phyloP scores from a whole-genome alignment of 2,329 filamentous ascomycete species.

The Tolypocladium amazonense region DNA sequence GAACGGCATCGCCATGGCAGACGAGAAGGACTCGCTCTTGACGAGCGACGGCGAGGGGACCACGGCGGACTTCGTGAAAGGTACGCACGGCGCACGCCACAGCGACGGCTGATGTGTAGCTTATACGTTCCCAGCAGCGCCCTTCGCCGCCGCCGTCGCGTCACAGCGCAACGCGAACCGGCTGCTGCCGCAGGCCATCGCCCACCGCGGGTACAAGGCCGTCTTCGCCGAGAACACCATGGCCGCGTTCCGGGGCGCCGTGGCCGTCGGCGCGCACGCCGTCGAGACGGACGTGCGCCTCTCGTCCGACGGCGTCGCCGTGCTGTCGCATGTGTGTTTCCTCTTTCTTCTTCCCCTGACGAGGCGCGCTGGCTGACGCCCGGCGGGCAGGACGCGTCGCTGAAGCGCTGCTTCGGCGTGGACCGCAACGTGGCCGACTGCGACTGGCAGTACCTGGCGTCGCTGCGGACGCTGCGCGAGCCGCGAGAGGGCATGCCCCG shows the following conservation, averaged over 20 bases:
- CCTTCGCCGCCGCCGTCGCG: conserved; percentile 22
- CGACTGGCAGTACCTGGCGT: conserved; percentile 63
- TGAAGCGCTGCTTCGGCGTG: conserved; percentile 76
- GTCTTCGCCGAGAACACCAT: conserved; percentile 79
- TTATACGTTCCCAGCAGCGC: background rate
- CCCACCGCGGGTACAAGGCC: conserved; percentile 70
- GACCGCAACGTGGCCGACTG: conserved; percentile 62
- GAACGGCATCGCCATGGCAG: background rate
- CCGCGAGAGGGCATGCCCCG: conserved; percentile 66
- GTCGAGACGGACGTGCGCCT: conserved; percentile 86
- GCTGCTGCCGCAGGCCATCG: conserved; percentile 58
- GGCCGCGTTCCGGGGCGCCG: conserved; percentile 63
- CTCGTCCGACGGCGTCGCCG: conserved; percentile 70
- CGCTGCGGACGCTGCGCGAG: conserved; percentile 53
- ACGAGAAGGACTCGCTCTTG: background rate
- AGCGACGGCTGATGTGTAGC: background rate
- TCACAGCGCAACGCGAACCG: conserved; percentile 14
- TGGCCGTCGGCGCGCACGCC: conserved; percentile 65
- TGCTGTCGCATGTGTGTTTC: conserved; percentile 62
- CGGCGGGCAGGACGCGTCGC: conserved; percentile 50
- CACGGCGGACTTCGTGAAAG: background rate
- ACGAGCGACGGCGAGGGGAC: background rate
- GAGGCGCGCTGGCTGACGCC: background rate
- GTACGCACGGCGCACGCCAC: background rate
- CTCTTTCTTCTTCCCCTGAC: background rate